Conservation (phyloP, 192 early-diverging fungal genomes). For the Coemansia guatemalensis region DNA sequence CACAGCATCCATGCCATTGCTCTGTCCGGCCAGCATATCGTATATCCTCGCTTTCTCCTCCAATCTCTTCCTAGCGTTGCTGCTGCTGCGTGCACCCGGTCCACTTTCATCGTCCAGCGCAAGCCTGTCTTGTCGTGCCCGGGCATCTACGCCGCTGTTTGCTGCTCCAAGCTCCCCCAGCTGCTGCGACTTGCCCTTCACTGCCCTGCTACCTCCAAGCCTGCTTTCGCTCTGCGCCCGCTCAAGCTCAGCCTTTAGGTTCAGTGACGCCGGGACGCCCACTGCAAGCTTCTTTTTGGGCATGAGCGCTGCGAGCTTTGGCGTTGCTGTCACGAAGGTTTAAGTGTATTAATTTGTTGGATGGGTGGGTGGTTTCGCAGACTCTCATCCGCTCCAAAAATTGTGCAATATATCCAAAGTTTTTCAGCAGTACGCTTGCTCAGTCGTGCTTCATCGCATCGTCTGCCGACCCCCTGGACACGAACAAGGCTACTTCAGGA, state of each 20-base stretch:
- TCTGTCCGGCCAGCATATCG: slow-evolving; percentile 24
- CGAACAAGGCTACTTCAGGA: slow-evolving; percentile 10
- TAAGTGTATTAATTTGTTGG: background rate
- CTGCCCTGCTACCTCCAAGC: background rate
- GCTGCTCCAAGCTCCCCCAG: background rate
- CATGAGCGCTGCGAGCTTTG: slow-evolving; percentile 2
- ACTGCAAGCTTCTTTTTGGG: slow-evolving; percentile 25
- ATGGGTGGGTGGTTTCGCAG: slow-evolving; percentile 11
- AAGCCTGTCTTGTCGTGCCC: slow-evolving; percentile 28
- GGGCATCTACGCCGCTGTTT: slow-evolving; percentile 35
- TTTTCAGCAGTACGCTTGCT: slow-evolving; percentile 33
- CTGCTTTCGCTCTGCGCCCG: slow-evolving; percentile 30
- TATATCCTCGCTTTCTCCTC: slow-evolving; percentile 46
- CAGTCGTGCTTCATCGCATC: slow-evolving; percentile 33
- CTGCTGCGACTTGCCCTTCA: slow-evolving; percentile 6
- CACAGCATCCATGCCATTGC: background rate
- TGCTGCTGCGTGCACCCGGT: background rate
- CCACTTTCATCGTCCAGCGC: background rate
- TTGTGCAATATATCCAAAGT: slow-evolving; percentile 36
- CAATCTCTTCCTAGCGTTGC: slow-evolving; percentile 15
- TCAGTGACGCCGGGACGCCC: slow-evolving; percentile 28
- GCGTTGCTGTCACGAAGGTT: background rate
- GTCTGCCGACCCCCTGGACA: slow-evolving; percentile 33
- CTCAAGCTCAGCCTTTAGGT: slow-evolving; percentile 33
- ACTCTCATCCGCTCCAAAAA: slow-evolving; percentile 33